Evolutionary conservation across 192 early-diverging fungal genomes (phyloP).

Genomic region (Coemansia reversa): DNA sequence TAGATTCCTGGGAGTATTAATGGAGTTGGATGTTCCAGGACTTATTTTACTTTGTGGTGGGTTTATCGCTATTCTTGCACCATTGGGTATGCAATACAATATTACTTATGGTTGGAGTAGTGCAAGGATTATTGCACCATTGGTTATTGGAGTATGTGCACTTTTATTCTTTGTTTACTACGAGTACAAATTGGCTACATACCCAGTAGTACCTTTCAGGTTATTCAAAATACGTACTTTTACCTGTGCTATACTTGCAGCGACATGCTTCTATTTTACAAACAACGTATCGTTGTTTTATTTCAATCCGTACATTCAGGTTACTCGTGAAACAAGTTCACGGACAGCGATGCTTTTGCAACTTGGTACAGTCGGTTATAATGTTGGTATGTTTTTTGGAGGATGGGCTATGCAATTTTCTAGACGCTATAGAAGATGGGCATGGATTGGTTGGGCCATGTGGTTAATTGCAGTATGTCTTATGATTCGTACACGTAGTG

Average conservation of each 20-base stretch:
- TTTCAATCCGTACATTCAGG: constrained; percentile 48
- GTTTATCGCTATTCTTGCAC: constrained; percentile 37
- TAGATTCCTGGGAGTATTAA: constrained; percentile 8
- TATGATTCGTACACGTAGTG: constrained; percentile 47
- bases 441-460: constrained; percentile 47
- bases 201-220: constrained; percentile 60
- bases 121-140: constrained; percentile 50
- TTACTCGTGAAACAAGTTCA: constrained; percentile 33
- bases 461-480: constrained; percentile 39
- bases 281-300: constrained; percentile 45
- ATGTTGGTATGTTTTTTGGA: constrained; percentile 39
- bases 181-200: constrained; percentile 62
- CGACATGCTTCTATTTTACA: constrained; percentile 44
- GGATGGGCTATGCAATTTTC: constrained; percentile 53
- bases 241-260: constrained; percentile 35
- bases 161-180: constrained; percentile 45
- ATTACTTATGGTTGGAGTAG: constrained; percentile 58
- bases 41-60: constrained; percentile 42
- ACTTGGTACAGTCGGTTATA: constrained; percentile 36
- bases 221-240: constrained; percentile 49
- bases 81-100: constrained; percentile 47
- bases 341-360: constrained; percentile 49
- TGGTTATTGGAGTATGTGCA: constrained; percentile 37
- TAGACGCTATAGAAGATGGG: constrained; percentile 43
- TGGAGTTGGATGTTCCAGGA: constrained; percentile 42